phyloP scores from a whole-genome alignment of 2,329 filamentous ascomycete genomes.

The Fusarium metavorans region DNA sequence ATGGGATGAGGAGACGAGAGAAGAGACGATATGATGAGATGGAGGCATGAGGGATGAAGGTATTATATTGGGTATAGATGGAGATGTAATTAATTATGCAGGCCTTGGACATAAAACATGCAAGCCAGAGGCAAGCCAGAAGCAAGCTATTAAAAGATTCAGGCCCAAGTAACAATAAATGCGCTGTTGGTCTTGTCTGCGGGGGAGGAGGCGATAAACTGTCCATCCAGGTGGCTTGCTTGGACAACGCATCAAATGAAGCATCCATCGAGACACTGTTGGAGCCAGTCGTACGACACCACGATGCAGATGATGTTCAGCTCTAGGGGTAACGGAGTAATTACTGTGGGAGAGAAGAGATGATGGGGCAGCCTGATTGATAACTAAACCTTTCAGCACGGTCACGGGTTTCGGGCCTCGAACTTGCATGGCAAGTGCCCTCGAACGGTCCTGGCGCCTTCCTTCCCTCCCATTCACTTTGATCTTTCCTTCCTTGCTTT shows the following conservation, averaged over 20 bases:
- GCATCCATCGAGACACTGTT: slow-evolving; percentile 27
- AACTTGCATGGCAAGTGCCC: slow-evolving; percentile 10
- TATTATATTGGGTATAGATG: neutral
- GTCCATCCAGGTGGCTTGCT: slow-evolving; percentile 26
- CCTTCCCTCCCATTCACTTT: neutral
- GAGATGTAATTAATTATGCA: neutral
- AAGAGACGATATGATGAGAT: neutral
- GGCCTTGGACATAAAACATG: neutral
- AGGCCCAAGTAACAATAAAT: neutral
- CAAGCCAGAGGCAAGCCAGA: neutral
- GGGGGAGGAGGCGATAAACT: neutral
- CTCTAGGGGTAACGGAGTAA: neutral
- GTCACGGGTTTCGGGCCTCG: slow-evolving; percentile 4
- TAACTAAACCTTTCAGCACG: neutral
- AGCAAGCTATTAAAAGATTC: neutral
- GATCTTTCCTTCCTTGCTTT: slow-evolving; percentile 10
- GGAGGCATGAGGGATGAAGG: neutral
- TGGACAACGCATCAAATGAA: slow-evolving; percentile 41
- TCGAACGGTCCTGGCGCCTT: slow-evolving; percentile 18
- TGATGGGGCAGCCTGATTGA: neutral
- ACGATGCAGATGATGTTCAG: slow-evolving; percentile 14
- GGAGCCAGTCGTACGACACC: slow-evolving; percentile 42
- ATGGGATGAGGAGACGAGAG: neutral
- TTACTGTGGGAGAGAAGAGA: slow-evolving; percentile 1
- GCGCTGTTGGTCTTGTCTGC: neutral